Base-by-base conservation (phyloP, 148 eudicot species). In the Rhododendron griersonianum region DNA sequence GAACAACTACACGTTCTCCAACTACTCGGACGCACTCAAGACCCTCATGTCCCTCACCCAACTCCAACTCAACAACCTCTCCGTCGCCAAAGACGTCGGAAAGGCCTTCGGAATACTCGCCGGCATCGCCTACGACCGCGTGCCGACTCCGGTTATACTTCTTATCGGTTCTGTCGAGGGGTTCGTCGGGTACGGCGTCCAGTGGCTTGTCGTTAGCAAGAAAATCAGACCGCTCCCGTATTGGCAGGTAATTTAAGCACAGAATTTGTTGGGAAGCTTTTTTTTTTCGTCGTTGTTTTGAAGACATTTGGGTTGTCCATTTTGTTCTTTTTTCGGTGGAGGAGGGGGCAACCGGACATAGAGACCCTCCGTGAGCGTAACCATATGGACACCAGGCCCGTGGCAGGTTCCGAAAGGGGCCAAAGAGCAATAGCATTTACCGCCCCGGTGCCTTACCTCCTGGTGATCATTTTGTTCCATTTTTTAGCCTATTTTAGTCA, bases 41-140 rank as follows among this genome's bases (percentile, higher is more conserved):
- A 84, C 84, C n/a, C 84, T 93, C n/a, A 92, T 95, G 96, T 87
- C 86, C 5, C 84, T 93, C 39, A 92, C 93, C 15, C 98, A 95
- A 75, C 80, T 91, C 11, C 88, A 92, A 61, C 74, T 95, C 14
- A 92, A 93, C 87, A 87, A 91, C 45, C 89, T 93, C 7, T 93
- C 95, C 1, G 96, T 95, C 2, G 98, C 96, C 50, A 95, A 94
- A 69, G 98, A 93, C 51, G 92, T 93, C 21, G 98, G 95, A 1
- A 91, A 92, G 48, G 94, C 94, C 15, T 93, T 95, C 74, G 96
- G 96, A 3, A 83, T 93, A 53, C 79, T 95, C 25, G 92, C 98
- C 81, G 96, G 98, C 1, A 45, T 92, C 8, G 90, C 92, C 50
- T 95, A 93, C 18, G 95, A 95, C 41, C 71, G 87, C n/a, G 79